Percentiles rank a stretch among this genome's conserved stretches.
Evolutionary conservation across 2,329 filamentous ascomycete species (phyloP).

Genomic region (Nannizziopsis barbatae): DNA sequence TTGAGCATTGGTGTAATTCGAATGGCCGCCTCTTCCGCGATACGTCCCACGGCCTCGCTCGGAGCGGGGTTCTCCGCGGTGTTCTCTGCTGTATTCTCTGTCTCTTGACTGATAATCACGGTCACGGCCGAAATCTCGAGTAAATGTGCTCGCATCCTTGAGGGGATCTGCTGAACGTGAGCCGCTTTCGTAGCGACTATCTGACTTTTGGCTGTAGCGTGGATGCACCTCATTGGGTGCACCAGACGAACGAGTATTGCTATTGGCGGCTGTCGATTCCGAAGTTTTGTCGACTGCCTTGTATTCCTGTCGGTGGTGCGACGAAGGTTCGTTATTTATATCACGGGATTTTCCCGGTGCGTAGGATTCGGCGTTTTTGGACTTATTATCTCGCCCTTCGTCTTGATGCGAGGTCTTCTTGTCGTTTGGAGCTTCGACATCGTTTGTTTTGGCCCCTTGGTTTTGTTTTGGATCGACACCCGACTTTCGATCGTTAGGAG

Average conservation of each 20-base stretch:
- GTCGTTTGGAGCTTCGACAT: background rate
- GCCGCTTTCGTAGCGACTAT: slow-evolving; percentile 31
- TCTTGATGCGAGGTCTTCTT: slow-evolving; percentile 16
- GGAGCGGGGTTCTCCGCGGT: slow-evolving; percentile 25
- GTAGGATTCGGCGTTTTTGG: slow-evolving; percentile 17
- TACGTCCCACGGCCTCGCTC: slow-evolving; percentile 32
- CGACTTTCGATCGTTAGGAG: background rate
- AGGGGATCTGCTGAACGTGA: slow-evolving; percentile 30
- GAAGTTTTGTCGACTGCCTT: slow-evolving; percentile 28
- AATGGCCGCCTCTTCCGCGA: slow-evolving; percentile 33
- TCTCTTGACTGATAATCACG: slow-evolving; percentile 14
- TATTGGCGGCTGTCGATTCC: slow-evolving; percentile 18
- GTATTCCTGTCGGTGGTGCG: slow-evolving; percentile 26
- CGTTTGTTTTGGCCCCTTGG: slow-evolving; percentile 3
- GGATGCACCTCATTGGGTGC: slow-evolving; percentile 24
- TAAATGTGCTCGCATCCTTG: slow-evolving; percentile 22
- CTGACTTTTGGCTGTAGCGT: slow-evolving; percentile 23
- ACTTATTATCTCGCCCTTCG: slow-evolving; percentile 20
- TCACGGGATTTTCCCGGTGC: slow-evolving; percentile 20
- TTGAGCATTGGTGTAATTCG: slow-evolving; percentile 26
- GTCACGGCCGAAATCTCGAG: slow-evolving; percentile 21
- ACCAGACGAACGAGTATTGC: slow-evolving; percentile 19
- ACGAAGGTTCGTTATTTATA: slow-evolving; percentile 19
- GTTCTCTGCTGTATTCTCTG: slow-evolving; percentile 18
- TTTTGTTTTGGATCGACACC: slow-evolving; percentile 1